phyloP scores from a whole-genome alignment of 2,329 filamentous ascomycete genomes.

The Trichophyton verrucosum region DNA sequence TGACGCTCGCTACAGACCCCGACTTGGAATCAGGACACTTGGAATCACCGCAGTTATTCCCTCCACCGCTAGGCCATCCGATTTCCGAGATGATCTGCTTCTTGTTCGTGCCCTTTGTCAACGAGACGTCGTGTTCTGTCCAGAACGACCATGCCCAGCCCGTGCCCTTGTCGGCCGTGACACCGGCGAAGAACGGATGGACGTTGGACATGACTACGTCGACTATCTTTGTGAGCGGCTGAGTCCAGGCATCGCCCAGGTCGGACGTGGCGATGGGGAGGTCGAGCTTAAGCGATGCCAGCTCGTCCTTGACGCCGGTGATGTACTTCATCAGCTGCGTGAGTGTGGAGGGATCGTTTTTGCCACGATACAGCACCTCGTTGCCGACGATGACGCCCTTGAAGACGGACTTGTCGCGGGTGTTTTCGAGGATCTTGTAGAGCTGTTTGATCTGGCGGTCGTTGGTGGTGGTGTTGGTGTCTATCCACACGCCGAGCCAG shows the following conservation, averaged over 20 bases:
- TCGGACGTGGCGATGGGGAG: slow-evolving; percentile 79
- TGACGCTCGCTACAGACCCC: slow-evolving; percentile 67
- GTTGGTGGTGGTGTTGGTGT: slow-evolving; percentile 71
- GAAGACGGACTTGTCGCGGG: slow-evolving; percentile 37
- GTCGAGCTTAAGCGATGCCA: slow-evolving; percentile 52
- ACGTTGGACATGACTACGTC: slow-evolving; percentile 95
- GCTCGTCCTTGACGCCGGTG: slow-evolving; percentile 55
- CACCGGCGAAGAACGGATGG: slow-evolving; percentile 87
- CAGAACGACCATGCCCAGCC: slow-evolving; percentile 78
- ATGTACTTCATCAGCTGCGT: slow-evolving; percentile 53
- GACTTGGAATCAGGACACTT: slow-evolving; percentile 44
- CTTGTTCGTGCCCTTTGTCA: slow-evolving; percentile 49
- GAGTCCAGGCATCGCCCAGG: slow-evolving; percentile 75
- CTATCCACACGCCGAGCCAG: slow-evolving; percentile 92
- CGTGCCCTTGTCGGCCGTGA: slow-evolving; percentile 54
- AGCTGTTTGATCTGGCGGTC: slow-evolving; percentile 68
- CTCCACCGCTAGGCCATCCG: slow-evolving; percentile 78
- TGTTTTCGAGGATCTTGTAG: slow-evolving; percentile 62
- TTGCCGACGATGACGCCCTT: slow-evolving; percentile 53
- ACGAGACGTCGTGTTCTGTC: slow-evolving; percentile 51
- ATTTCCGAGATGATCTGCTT: slow-evolving; percentile 81
- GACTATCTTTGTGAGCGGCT: slow-evolving; percentile 53
- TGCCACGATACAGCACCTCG: slow-evolving; percentile 47
- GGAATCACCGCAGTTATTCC: slow-evolving; percentile 58
- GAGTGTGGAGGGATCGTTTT: slow-evolving; percentile 50